phyloP scores from a whole-genome alignment of 2,329 filamentous ascomycete species.

The Colletotrichum cordylinicola region DNA sequence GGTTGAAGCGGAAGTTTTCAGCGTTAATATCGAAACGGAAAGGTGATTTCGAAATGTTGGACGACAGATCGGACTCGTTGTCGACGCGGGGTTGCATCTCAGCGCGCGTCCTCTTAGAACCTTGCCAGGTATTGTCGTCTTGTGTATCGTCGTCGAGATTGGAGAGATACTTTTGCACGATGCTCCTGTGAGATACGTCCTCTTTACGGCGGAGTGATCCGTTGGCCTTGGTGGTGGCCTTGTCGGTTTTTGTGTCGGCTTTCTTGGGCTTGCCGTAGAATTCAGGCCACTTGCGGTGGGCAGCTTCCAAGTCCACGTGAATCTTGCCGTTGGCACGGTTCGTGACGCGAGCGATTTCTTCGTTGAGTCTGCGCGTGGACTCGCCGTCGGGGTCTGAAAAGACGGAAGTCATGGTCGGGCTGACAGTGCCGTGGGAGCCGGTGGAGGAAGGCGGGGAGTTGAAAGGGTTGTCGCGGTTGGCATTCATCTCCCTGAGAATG shows the following conservation, averaged over 20 bases:
- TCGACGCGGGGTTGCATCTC: constrained; percentile 62
- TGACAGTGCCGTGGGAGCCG: constrained; percentile 62
- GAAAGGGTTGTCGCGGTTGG: constrained; percentile 60
- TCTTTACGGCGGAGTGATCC: constrained; percentile 43
- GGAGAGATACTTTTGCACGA: constrained; percentile 25
- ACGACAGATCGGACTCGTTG: constrained; percentile 56
- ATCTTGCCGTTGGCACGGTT: constrained; percentile 39
- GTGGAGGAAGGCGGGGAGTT: constrained; percentile 65
- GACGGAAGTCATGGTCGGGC: constrained; percentile 57
- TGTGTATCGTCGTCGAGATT: constrained; percentile 49
- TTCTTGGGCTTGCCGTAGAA: constrained; percentile 49
- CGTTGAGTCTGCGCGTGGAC: constrained; percentile 56
- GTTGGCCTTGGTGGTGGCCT: not conserved
- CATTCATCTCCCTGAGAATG: constrained; percentile 57
- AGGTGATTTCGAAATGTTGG: constrained; percentile 46
- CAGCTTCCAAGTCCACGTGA: constrained; percentile 49
- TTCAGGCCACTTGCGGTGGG: constrained; percentile 58
- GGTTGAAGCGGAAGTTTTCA: constrained; percentile 30
- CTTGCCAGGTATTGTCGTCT: constrained; percentile 38
- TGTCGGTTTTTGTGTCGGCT: not conserved
- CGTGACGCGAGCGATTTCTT: constrained; percentile 51
- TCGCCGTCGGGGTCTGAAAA: constrained; percentile 60
- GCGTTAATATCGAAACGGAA: constrained; percentile 25
- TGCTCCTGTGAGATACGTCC: constrained; percentile 44
- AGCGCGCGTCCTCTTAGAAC: constrained; percentile 46